phyloP scores from a whole-genome alignment of 2,329 filamentous ascomycete genomes.

The Aspergillus ruber region DNA sequence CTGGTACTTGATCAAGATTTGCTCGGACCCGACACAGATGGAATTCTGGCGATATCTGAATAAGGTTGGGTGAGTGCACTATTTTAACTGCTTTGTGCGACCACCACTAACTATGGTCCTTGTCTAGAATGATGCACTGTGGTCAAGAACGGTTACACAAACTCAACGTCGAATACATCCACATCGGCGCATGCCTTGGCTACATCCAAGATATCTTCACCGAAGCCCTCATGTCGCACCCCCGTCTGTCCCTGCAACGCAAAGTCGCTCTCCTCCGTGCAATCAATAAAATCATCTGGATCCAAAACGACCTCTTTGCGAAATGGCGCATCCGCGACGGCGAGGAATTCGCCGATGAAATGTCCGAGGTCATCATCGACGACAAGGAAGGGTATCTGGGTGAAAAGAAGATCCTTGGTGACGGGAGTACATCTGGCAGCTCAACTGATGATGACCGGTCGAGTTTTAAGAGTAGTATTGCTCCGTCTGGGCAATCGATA shows the following conservation, averaged over 20 bases:
- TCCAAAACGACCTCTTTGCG: constrained; percentile 81
- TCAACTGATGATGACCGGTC: constrained; percentile 25
- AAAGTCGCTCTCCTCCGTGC: constrained; percentile 71
- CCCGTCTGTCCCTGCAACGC: constrained; percentile 57
- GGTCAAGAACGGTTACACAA: constrained; percentile 65
- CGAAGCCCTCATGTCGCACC: constrained; percentile 68
- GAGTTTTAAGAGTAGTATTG: constrained; percentile 19
- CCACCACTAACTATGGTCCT: background rate
- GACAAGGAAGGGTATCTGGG: constrained; percentile 60
- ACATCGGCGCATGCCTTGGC: constrained; percentile 64
- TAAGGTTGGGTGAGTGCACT: constrained; percentile 62
- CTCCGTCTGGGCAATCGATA: constrained; percentile 13
- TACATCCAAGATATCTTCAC: constrained; percentile 73
- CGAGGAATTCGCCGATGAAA: constrained; percentile 50
- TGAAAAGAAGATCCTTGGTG: constrained; percentile 51
- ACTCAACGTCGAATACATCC: constrained; percentile 73
- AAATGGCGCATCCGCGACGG: constrained; percentile 71
- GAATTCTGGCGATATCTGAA: constrained; percentile 80
- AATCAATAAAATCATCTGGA: constrained; percentile 76
- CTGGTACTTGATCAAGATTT: constrained; percentile 69
- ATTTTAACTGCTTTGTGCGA: background rate
- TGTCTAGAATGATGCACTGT: constrained; percentile 66
- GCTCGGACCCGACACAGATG: constrained; percentile 66
- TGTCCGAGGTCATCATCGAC: constrained; percentile 35
- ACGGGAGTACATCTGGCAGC: constrained; percentile 18